A percentile compares a stretch with the other conserved stretches of the same genome.
Evolutionary conservation across 169 alveolate species (phyloP).

Genomic region (Perkinsus olseni): DNA sequence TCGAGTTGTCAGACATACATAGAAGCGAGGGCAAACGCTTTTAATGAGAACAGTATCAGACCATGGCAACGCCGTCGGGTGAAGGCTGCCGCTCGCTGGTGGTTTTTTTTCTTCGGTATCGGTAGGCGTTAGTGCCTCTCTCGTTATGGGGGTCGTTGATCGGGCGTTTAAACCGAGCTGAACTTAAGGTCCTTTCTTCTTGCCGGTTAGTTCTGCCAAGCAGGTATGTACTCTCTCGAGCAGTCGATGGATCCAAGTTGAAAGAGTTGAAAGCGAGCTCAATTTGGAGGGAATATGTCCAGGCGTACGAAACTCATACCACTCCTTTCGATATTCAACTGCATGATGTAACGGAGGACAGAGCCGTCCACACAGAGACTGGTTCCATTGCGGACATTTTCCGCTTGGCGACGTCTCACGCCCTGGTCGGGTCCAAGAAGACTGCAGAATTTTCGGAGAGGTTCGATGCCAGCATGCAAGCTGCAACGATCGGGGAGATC

Average conservation of each 20-base stretch:
- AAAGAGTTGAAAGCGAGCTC: background rate
- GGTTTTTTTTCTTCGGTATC: no score
- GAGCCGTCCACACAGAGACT: background rate
- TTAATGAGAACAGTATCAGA: no score
- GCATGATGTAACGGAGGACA: background rate
- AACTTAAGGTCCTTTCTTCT: no score
- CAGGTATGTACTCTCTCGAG: background rate
- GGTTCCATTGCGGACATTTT: background rate
- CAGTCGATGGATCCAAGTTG: background rate
- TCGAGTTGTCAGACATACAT: no score
- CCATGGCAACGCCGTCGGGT: no score
- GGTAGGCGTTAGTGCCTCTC: no score
- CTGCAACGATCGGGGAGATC: background rate
- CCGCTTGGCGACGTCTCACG: background rate
- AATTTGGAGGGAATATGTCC: background rate
- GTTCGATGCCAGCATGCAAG: background rate
- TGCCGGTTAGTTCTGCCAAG: no score
- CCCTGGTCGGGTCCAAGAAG: background rate
- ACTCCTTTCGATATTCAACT: background rate
- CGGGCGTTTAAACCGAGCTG: no score
- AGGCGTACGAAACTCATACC: background rate
- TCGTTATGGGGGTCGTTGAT: no score
- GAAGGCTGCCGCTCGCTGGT: no score
- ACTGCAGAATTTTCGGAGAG: background rate
- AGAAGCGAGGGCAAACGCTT: no score